These are phyloP conservation scores for Vachellia collinsii DNA, from an alignment of 306 rosid genomes.

Conservation along the genomic window DNA sequence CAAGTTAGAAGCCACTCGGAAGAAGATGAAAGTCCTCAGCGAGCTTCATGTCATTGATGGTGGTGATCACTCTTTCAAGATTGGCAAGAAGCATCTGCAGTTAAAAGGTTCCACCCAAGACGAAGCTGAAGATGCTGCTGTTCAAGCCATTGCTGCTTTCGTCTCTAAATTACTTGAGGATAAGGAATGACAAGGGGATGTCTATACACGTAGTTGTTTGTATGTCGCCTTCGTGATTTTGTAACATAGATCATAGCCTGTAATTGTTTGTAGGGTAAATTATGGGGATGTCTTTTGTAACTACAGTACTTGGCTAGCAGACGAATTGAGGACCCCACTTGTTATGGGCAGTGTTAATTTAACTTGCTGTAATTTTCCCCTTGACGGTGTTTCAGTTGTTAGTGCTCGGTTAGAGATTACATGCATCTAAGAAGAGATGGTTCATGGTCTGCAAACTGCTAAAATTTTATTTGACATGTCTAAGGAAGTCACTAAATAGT, in stretches of 20 bases:
- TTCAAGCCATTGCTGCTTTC: constrained; percentile 63
- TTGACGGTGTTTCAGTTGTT: background rate
- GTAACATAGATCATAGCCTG: constrained; percentile 1
- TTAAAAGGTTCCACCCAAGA: constrained; percentile 61
- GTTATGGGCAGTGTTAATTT: constrained; percentile 25
- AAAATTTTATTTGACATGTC: constrained; percentile 30
- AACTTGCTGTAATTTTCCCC: constrained; percentile 12
- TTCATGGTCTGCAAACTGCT: constrained; percentile 21
- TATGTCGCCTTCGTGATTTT: constrained; percentile 7
- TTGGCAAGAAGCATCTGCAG: constrained; percentile 84
- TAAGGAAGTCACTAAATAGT: background rate
- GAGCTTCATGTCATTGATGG: constrained; percentile 80
- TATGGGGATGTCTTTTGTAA: background rate
- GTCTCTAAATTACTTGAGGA: constrained; percentile 49
- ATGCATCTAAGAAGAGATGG: background rate
- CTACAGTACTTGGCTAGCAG: background rate
- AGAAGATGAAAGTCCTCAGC: constrained; percentile 65
- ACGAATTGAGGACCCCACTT: constrained; percentile 25
- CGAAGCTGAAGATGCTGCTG: constrained; percentile 69
- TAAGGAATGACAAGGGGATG: constrained; percentile 39
- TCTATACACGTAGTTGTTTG: constrained; percentile 31
- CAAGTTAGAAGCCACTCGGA: constrained; percentile 67
- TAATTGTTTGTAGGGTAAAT: background rate
- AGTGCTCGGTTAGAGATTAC: constrained; percentile 8
- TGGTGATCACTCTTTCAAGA: constrained; percentile 92